Evolutionary conservation across 106 monocot genomes (phyloP).

Genomic region (Gastrodia elata): DNA sequence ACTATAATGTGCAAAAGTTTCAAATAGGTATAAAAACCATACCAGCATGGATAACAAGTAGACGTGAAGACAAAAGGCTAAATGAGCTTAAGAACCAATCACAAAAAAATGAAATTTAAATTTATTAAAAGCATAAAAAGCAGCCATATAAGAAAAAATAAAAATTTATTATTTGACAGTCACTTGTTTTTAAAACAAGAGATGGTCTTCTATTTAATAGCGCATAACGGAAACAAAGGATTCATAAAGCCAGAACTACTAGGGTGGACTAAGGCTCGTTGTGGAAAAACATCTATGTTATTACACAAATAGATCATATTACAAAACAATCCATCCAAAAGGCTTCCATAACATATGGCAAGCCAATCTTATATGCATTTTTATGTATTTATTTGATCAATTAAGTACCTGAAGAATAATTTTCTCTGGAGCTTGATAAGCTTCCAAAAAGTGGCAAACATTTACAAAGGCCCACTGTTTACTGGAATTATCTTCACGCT

Average conservation of each 20-base stretch:
- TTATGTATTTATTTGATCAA: slow-evolving; percentile 1
- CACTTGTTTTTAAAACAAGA: neutral
- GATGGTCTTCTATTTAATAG: too few species aligned
- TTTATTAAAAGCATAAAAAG: neutral
- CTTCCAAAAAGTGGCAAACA: slow-evolving; percentile 98
- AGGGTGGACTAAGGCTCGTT: too few species aligned
- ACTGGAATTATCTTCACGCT: slow-evolving; percentile 98
- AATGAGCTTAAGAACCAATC: neutral
- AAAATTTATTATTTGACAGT: neutral
- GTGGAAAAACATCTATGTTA: neutral
- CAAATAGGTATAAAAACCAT: too few species aligned
- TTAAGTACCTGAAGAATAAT: slow-evolving; percentile 84
- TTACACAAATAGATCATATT: neutral
- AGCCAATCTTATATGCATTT: neutral
- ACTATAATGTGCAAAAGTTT: too few species aligned
- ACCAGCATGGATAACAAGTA: too few species aligned
- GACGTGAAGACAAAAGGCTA: neutral
- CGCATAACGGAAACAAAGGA: too few species aligned
- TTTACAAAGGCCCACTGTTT: slow-evolving; percentile 99
- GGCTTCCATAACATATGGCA: neutral
- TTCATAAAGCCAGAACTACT: too few species aligned
- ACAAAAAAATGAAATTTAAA: neutral
- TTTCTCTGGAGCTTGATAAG: slow-evolving; percentile 98
- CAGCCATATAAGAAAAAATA: neutral
- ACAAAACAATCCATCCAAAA: neutral